A percentile compares a stretch with the other conserved stretches of the same genome.
Evolutionary conservation across 1,284 basidiomycete genomes (phyloP).

Genomic region (Pseudozyma sp.): DNA sequence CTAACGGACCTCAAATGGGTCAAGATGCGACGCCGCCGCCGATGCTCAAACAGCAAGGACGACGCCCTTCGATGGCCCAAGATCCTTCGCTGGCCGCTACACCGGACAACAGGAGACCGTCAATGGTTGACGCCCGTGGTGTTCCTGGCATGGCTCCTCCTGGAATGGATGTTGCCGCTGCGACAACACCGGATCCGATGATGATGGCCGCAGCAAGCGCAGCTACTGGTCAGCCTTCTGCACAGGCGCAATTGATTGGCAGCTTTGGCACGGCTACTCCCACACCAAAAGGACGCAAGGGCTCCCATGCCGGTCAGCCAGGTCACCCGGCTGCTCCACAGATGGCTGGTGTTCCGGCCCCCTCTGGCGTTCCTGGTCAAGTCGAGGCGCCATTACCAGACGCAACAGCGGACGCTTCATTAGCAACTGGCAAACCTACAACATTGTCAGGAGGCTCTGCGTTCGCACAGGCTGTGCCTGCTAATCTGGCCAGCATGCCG

Average conservation of each 20-base stretch:
- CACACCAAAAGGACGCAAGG: constrained; percentile 24
- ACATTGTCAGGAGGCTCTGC: constrained; percentile 35
- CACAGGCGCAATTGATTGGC: constrained; percentile 42
- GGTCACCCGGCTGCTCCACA: constrained; percentile 11
- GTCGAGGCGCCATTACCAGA: constrained; percentile 27
- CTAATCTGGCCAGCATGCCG: constrained; percentile 62
- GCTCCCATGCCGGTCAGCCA: constrained; percentile 17
- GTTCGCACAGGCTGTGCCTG: constrained; percentile 50
- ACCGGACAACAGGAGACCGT: constrained; percentile 28
- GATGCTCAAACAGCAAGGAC: constrained; percentile 42
- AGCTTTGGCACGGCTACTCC: constrained; percentile 23
- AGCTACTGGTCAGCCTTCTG: constrained; percentile 31
- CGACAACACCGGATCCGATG: constrained; percentile 30
- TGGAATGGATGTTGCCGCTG: constrained; percentile 23
- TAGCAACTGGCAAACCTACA: constrained; percentile 50
- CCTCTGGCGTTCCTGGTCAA: constrained; percentile 6
- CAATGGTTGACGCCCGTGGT: constrained; percentile 16
- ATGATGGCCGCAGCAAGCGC: constrained; percentile 48
- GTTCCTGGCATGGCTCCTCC: constrained; percentile 15
- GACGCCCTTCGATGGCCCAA: constrained; percentile 39
- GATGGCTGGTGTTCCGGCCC: constrained; percentile 1
- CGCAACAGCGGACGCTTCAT: constrained; percentile 36
- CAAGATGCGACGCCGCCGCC: constrained; percentile 20
- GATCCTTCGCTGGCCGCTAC: constrained; percentile 27
- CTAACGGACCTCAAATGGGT: constrained; percentile 24